phyloP scores from a whole-genome alignment of 2,329 filamentous ascomycete genomes.

The Magnaporthales sp. region DNA sequence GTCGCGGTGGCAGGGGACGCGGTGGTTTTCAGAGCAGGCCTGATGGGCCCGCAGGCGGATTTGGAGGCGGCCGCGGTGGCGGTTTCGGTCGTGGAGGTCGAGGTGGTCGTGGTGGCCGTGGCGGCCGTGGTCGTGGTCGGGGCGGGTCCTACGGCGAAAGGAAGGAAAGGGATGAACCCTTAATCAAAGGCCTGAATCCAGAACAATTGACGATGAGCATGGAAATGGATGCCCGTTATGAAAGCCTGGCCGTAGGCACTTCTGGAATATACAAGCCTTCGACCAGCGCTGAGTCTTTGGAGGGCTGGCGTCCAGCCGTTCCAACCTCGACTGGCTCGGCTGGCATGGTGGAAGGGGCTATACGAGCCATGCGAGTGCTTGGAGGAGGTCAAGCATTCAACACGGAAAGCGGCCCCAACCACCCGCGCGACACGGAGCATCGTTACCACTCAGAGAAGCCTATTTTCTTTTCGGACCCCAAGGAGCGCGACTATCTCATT shows the following conservation, averaged over 20 bases:
- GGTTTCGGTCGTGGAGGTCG: constrained; percentile 3
- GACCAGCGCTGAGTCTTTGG: constrained; percentile 22
- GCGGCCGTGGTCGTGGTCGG: constrained; percentile 7
- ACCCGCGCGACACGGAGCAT: constrained; percentile 16
- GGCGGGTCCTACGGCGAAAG: constrained; percentile 4
- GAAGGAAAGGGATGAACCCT: constrained; percentile 6
- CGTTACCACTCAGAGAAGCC: constrained; percentile 10
- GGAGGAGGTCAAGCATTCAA: constrained; percentile 26
- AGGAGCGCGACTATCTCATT: constrained; percentile 20
- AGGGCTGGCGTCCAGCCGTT: constrained; percentile 28
- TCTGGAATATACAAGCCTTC: constrained; percentile 21
- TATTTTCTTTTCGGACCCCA: constrained; percentile 26
- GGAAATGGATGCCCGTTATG: constrained; percentile 20
- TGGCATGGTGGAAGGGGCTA: constrained; percentile 22
- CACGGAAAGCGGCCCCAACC: constrained; percentile 8
- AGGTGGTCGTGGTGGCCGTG: constrained; percentile 2
- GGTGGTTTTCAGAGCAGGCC: not conserved
- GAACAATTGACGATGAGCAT: constrained; percentile 16
- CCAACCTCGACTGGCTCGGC: constrained; percentile 19
- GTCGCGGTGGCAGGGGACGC: not conserved
- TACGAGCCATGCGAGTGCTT: constrained; percentile 29
- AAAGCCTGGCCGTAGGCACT: constrained; percentile 7
- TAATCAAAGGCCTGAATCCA: constrained; percentile 7
- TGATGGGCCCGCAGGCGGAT: constrained; percentile 7
- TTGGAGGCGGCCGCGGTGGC: not conserved